Base-by-base conservation (phyloP, 352 stramenopile genomes). In the Globisporangium canariense region DNA sequence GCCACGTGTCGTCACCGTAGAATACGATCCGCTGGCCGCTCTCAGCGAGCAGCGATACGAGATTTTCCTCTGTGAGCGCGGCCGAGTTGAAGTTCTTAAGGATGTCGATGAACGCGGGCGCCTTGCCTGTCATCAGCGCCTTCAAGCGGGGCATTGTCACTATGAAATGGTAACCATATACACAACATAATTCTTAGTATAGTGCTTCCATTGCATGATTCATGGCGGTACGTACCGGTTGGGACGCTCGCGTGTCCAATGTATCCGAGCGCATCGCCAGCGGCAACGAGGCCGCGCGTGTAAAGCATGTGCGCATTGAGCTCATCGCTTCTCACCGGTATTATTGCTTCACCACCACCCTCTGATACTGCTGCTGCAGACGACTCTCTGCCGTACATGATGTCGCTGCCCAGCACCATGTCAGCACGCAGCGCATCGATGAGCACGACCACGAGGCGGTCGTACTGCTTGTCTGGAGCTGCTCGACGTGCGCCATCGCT, bases 31-130 rank as follows among this genome's bases (percentile, higher is more conserved):
- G 73, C 32, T 78, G 76, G 4, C 77, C 82, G 34, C 69, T 75
- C 4, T 71, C 65, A 20, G 51, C 61, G 34, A 97, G 66, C 32
- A 86, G 49, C 36, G 81, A 72, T 30, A 97, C 53, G 14, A 97
- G 54, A 54, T 95, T 96, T 13, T 85, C 75, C 25, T 95, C 83
- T 0, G 74, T 68, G 22, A 97, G 71, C n/a, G 81, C 81, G 25
- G 76, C 88, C 3, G 89, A 96, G 60, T 97, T 94, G 60, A 97
- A 94, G 60, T 97, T 97, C 69, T 95, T 94, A 40, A 97, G 68
- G 53, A 97, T 89, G 65, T 97, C 89, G 65, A 96, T 95, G 76
- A 97, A 97, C 7, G 84, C 83, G 0, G 89, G 89, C 18, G 89
- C 69, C 65, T 90, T 91, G 28, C 89, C 89, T 9, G 89, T 95